Evolutionary conservation across 345 rosid genomes (phyloP).

Genomic region (Pelargonium nanum): DNA sequence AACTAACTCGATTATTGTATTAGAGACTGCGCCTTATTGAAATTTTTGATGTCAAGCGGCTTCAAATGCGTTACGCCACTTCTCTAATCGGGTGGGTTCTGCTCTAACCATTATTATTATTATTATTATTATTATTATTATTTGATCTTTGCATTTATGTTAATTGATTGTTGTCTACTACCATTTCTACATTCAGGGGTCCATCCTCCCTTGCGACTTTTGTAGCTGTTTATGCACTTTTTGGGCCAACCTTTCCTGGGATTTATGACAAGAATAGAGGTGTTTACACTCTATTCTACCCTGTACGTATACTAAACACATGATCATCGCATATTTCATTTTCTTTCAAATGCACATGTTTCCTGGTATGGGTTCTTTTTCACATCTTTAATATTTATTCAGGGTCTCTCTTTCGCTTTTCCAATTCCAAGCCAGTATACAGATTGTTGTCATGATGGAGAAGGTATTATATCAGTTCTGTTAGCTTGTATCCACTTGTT

Average conservation of each 20-base stretch:
- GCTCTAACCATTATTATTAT: background rate
- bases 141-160: background rate
- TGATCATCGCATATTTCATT: background rate
- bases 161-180: background rate
- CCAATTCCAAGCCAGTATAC: constrained; percentile 89
- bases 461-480: constrained; percentile 36
- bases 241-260: constrained; percentile 97
- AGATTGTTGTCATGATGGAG: constrained; percentile 72
- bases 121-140: background rate
- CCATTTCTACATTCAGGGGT: constrained; percentile 39
- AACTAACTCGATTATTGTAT: constrained; percentile 15
- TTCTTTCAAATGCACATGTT: background rate
- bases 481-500: constrained; percentile 7
- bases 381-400: constrained; percentile 7
- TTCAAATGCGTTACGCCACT: constrained; percentile 85
- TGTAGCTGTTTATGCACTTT: constrained; percentile 84
- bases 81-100: constrained; percentile 69
- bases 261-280: constrained; percentile 80
- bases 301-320: constrained; percentile 34
- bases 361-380: background rate
- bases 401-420: constrained; percentile 97
- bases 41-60: constrained; percentile 76
- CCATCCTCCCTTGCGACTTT: constrained; percentile 83
- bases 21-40: constrained; percentile 91
- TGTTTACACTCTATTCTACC: constrained; percentile 80